phyloP scores from a whole-genome alignment of 345 rosid species.

The Acer negundo region DNA sequence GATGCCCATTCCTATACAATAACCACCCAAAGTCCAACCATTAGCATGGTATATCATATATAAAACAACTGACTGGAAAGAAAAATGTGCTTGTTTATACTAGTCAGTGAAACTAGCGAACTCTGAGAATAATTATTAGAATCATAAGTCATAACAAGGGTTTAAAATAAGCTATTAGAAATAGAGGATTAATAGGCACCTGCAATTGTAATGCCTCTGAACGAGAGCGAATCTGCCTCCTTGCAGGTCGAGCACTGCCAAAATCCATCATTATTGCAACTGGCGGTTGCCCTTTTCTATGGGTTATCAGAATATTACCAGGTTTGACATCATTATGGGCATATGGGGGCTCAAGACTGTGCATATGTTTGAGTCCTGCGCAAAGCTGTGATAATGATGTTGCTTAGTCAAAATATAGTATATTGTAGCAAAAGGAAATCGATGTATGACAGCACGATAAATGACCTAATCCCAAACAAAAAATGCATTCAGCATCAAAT shows the following conservation, averaged over 20 bases:
- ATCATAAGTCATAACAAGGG: background rate
- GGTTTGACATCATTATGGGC: conserved; percentile 99
- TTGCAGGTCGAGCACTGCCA: conserved; percentile 89
- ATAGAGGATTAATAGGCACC: conserved; percentile 44
- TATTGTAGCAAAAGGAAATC: conserved; percentile 2
- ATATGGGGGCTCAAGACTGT: conserved; percentile 85
- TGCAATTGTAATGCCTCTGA: conserved; percentile 92
- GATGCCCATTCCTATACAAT: conserved; percentile 88
- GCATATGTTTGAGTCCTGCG: conserved; percentile 98
- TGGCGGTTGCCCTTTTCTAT: conserved; percentile 79
- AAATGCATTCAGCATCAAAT: background rate
- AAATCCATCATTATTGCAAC: conserved; percentile 97
- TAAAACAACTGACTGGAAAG: conserved; percentile 4
- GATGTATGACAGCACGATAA: background rate
- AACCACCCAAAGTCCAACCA: conserved; percentile 14
- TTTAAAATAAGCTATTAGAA: background rate
- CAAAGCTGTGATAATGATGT: conserved; percentile 65
- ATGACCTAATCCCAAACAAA: background rate
- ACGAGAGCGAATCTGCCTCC: conserved; percentile 86
- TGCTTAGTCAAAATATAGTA: conserved; percentile 11
- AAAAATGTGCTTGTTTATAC: background rate
- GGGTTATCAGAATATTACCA: conserved; percentile 82
- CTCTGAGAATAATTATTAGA: background rate
- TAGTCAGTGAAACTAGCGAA: background rate
- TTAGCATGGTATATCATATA: background rate